phyloP scores from a whole-genome alignment of 1,139 yeast genomes.

The Insectozyma bohioensis region DNA sequence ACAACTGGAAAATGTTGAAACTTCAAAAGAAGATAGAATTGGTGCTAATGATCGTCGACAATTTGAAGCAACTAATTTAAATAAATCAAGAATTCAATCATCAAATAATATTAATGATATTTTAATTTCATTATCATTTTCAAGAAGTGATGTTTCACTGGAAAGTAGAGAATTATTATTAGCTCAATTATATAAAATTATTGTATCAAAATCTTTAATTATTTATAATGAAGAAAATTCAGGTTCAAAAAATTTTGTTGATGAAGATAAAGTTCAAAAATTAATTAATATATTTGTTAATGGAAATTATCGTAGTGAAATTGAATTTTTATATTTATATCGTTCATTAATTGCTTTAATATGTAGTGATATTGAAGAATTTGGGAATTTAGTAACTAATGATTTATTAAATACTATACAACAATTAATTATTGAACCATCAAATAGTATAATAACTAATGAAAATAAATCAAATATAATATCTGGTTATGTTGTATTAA shows the following conservation, averaged over 20 bases:
- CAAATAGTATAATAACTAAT: conserved; percentile 32
- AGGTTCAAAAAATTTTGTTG: conserved; percentile 32
- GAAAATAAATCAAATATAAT: conserved; percentile 42
- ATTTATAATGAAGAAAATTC: conserved; percentile 38
- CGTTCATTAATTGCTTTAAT: conserved; percentile 45
- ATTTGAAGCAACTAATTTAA: conserved; percentile 30
- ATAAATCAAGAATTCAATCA: conserved; percentile 36
- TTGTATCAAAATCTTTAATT: conserved; percentile 43
- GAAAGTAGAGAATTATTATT: conserved; percentile 50
- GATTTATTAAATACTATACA: conserved; percentile 38
- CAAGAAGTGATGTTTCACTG: conserved; percentile 48
- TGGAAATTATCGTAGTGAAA: conserved; percentile 39
- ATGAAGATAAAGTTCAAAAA: conserved; percentile 36
- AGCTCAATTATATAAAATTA: conserved; percentile 50
- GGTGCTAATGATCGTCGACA: conserved; percentile 29
- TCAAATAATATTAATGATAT: conserved; percentile 43
- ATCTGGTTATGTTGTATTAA: conserved; percentile 44
- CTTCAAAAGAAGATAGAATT: conserved; percentile 16
- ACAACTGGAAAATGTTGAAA: conserved; percentile 16
- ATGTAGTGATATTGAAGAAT: conserved; percentile 52
- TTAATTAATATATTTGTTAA: conserved; percentile 32
- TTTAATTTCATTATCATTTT: conserved; percentile 35
- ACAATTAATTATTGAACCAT: conserved; percentile 34
- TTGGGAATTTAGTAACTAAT: conserved; percentile 44
- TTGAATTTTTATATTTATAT: conserved; percentile 43